Conservation (phyloP, 2,329 filamentous ascomycete genomes). For the Claviceps capensis region DNA sequence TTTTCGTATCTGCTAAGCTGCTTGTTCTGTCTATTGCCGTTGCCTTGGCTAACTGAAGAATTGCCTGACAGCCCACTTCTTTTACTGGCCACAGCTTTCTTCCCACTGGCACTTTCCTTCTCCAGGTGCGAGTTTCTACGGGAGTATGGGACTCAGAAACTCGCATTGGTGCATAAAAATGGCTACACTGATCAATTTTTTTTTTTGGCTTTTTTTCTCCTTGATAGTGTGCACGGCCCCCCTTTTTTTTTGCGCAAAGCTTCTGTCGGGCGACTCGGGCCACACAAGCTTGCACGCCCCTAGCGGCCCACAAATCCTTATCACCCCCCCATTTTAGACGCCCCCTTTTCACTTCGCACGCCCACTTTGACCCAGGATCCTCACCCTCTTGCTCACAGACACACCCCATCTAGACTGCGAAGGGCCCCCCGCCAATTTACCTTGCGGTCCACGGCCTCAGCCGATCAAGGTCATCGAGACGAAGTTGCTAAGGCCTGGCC, state of each 20-base stretch:
- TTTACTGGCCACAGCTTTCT: not conserved
- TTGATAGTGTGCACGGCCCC: not conserved
- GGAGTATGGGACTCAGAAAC: not conserved
- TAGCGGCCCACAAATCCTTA: not conserved
- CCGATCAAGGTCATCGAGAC: slow-evolving; percentile 4
- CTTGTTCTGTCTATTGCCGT: not conserved
- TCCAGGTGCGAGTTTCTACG: not conserved
- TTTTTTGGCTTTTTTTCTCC: not conserved
- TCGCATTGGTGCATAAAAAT: not conserved
- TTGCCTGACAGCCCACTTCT: not conserved
- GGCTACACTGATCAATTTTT: not conserved
- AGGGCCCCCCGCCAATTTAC: not conserved
- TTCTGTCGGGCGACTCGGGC: no score
- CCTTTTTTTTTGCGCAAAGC: no score
- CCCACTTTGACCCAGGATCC: not conserved
- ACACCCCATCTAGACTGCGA: not conserved
- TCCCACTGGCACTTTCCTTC: not conserved
- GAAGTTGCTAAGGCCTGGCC: not conserved
- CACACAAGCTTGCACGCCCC: no score
- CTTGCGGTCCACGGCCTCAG: slow-evolving; percentile 7
- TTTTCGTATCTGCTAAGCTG: not conserved
- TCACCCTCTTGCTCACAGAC: not conserved
- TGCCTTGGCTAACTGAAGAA: not conserved
- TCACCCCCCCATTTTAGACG: not conserved
- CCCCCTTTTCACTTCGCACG: not conserved